phyloP scores from a whole-genome alignment of 768 basidiomycete genomes.

The Leccinum arenicola region DNA sequence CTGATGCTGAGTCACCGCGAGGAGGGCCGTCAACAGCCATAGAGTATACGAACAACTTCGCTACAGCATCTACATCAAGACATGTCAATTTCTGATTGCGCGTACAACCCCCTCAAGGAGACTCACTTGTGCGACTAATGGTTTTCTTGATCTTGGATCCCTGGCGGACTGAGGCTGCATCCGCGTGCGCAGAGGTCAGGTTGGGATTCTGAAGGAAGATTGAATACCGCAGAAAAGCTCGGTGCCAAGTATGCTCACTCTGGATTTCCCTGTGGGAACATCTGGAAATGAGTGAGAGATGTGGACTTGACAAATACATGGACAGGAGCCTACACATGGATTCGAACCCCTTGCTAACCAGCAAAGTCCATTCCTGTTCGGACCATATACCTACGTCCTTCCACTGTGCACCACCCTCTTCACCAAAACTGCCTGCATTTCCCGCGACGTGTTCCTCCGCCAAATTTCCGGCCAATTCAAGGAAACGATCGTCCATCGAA shows the following conservation, averaged over 20 bases:
- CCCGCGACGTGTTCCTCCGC: slow-evolving; percentile 75
- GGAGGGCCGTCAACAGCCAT: slow-evolving; percentile 78
- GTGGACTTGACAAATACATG: slow-evolving; percentile 15
- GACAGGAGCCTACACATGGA: slow-evolving; percentile 60
- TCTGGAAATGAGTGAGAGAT: slow-evolving; percentile 36
- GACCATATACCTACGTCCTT: slow-evolving; percentile 91
- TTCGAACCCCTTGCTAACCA: slow-evolving; percentile 79
- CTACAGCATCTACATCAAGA: slow-evolving; percentile 59
- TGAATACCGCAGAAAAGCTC: background rate
- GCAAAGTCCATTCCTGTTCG: slow-evolving; percentile 75
- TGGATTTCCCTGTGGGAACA: slow-evolving; percentile 58
- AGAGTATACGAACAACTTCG: slow-evolving; percentile 85
- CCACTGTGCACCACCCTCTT: slow-evolving; percentile 58
- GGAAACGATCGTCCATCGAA: slow-evolving; percentile 68
- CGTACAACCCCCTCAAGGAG: background rate
- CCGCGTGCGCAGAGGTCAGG: slow-evolving; percentile 69
- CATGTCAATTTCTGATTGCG: background rate
- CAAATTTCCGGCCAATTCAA: slow-evolving; percentile 68
- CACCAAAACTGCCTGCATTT: slow-evolving; percentile 47
- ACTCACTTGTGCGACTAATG: slow-evolving; percentile 58
- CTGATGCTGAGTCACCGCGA: slow-evolving; percentile 43
- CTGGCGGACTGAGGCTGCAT: slow-evolving; percentile 53
- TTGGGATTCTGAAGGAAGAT: slow-evolving; percentile 48
- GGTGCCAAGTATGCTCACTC: slow-evolving; percentile 39
- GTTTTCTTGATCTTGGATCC: slow-evolving; percentile 66